phyloP scores from a whole-genome alignment of 176 grass and related monocot species.

The Paspalum notatum region DNA sequence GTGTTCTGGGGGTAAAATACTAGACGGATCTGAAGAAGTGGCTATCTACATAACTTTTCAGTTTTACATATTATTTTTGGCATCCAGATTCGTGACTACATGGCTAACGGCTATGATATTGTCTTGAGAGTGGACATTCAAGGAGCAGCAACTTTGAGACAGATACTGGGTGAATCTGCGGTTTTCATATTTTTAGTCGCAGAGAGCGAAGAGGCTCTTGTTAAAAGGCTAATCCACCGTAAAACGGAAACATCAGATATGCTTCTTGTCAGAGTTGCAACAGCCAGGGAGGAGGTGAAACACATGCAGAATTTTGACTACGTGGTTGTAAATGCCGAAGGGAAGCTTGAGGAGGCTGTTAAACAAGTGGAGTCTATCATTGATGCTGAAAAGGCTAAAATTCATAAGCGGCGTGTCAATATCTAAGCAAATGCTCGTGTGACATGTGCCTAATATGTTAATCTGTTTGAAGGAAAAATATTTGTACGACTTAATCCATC shows the following conservation, averaged over 20 bases:
- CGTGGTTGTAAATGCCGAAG: conserved; percentile 86
- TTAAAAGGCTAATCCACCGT: conserved; percentile 81
- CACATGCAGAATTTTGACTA: conserved; percentile 78
- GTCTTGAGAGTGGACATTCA: conserved; percentile 96
- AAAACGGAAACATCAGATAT: conserved; percentile 95
- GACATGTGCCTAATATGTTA: background rate
- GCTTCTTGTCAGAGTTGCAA: conserved; percentile 93
- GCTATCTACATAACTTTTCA: conserved; percentile 21
- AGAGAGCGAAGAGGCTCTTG: conserved; percentile 87
- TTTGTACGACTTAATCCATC: background rate
- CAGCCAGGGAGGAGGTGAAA: conserved; percentile 83
- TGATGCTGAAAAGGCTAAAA: conserved; percentile 89
- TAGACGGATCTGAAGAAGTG: conserved; percentile 5
- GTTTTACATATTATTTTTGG: conserved; percentile 26
- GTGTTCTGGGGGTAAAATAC: conserved; percentile 3
- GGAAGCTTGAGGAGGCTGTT: conserved; percentile 82
- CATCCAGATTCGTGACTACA: conserved; percentile 87
- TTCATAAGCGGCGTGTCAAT: conserved; percentile 54
- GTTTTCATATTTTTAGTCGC: conserved; percentile 94
- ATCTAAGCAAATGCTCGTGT: conserved; percentile 57
- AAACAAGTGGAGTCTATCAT: conserved; percentile 85
- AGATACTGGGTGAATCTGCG: conserved; percentile 84
- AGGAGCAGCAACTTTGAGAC: conserved; percentile 82
- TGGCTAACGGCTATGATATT: conserved; percentile 90
- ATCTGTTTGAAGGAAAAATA: conserved; percentile 10